Conservation (phyloP, 495 filamentous ascomycete genomes). For the Penicillium canariense region DNA sequence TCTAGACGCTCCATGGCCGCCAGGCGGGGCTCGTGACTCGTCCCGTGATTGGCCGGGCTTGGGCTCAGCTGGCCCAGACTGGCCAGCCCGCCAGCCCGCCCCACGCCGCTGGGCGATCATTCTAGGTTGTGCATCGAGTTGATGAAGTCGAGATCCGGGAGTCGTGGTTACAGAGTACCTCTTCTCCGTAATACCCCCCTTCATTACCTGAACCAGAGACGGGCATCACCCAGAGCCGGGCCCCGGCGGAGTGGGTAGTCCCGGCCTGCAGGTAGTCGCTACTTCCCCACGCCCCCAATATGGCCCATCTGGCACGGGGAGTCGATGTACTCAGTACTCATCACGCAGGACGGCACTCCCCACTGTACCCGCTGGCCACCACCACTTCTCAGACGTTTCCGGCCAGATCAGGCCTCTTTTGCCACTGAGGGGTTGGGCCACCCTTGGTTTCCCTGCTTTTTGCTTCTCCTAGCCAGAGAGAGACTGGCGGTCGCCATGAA, state of each 20-base stretch:
- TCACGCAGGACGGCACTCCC: not conserved
- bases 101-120: slow-evolving; percentile 28
- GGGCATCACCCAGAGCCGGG: too few relatives aligned
- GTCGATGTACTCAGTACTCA: not conserved
- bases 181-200: not conserved
- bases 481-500: too few relatives aligned
- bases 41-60: not conserved
- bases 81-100: too few relatives aligned
- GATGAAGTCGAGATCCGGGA: slow-evolving; percentile 18
- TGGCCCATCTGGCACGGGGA: too few relatives aligned
- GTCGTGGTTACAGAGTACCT: too few relatives aligned
- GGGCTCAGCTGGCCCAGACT: not conserved
- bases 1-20: slow-evolving; percentile 5
- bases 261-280: too few relatives aligned
- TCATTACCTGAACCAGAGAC: slow-evolving; percentile 21
- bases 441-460: not conserved
- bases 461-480: not conserved
- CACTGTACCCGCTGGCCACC: not conserved
- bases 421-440: slow-evolving; percentile 1
- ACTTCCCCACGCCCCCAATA: too few relatives aligned
- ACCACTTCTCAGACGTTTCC: not conserved
- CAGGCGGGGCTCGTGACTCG: not conserved
- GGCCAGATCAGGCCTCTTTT: not conserved
- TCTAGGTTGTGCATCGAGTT: slow-evolving; percentile 28
- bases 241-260: too few relatives aligned